Evolutionary conservation across 345 rosid genomes (phyloP).

Genomic region (Sonneratia alba): DNA sequence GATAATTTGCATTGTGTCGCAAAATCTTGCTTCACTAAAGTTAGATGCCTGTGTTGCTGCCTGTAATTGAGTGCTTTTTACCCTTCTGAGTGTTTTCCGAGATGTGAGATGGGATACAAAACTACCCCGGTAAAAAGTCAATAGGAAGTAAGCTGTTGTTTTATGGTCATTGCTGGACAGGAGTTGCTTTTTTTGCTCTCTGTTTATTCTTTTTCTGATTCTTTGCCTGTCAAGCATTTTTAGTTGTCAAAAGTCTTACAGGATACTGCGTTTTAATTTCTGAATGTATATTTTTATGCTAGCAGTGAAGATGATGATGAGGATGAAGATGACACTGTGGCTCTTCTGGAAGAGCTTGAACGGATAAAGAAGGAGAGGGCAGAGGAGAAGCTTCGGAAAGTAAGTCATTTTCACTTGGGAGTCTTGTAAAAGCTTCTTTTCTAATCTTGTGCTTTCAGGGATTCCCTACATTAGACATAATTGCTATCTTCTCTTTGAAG

Average conservation of each 20-base stretch:
- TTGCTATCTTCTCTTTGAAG: background rate
- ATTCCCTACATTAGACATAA: background rate
- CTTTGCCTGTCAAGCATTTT: background rate
- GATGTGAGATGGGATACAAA: too few species aligned
- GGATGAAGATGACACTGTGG: slow-evolving; percentile 75
- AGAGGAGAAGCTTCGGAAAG: slow-evolving; percentile 82
- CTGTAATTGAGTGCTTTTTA: background rate
- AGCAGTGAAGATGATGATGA: slow-evolving; percentile 11
- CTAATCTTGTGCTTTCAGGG: background rate
- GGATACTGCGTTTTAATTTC: background rate
- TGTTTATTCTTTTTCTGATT: background rate
- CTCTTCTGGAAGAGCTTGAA: slow-evolving; percentile 92
- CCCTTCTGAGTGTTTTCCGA: too few species aligned
- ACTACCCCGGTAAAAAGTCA: too few species aligned
- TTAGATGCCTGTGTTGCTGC: background rate
- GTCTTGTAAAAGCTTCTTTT: background rate
- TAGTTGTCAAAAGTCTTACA: background rate
- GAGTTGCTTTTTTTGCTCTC: too few species aligned
- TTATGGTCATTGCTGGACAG: too few species aligned
- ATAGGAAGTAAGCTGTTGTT: too few species aligned
- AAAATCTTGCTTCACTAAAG: background rate
- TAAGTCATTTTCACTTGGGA: slow-evolving; percentile 10
- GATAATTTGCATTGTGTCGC: background rate
- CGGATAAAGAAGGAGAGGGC: slow-evolving; percentile 88
- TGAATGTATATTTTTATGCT: background rate